These are phyloP conservation scores for Nannochloropsis salina DNA, from an alignment of 108 stramenopile genomes.

Conservation along the genomic window DNA sequence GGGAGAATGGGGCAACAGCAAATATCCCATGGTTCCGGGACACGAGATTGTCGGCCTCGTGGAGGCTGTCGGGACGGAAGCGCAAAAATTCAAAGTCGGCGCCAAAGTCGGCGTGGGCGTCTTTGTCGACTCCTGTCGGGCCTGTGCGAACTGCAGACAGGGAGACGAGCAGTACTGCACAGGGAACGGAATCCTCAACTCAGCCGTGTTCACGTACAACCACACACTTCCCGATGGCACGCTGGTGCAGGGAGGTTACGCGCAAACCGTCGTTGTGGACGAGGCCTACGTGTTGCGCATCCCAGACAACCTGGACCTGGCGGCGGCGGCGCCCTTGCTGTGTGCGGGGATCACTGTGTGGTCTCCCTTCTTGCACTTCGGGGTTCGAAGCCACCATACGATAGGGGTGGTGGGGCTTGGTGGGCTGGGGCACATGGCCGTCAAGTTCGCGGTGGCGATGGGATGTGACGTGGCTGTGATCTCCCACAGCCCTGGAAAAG, in stretches of 20 bases:
- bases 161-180: constrained; percentile 40
- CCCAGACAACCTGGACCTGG: constrained; percentile 25
- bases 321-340: constrained; percentile 26
- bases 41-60: constrained; percentile 43
- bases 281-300: constrained; percentile 23
- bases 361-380: constrained; percentile 30
- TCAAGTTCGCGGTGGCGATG: constrained; percentile 32
- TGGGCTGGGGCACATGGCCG: constrained; percentile 36
- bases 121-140: constrained; percentile 23
- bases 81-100: constrained; percentile 18
- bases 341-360: constrained; percentile 38
- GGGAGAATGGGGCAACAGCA: constrained; percentile 22
- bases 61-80: not conserved
- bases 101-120: constrained; percentile 22
- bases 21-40: constrained; percentile 25
- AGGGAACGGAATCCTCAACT: not conserved
- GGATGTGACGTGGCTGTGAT: constrained; percentile 25
- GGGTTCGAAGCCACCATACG: not conserved
- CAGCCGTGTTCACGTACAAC: not conserved
- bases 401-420: constrained; percentile 32
- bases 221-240: not conserved
- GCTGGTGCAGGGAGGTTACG: constrained; percentile 27
- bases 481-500: constrained; percentile 22
- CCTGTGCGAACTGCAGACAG: constrained; percentile 21
- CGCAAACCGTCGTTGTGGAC: constrained; percentile 26